These are phyloP conservation scores for Chlorella variabilis DNA, from an alignment of 163 green algal species.

Conservation along the genomic window DNA sequence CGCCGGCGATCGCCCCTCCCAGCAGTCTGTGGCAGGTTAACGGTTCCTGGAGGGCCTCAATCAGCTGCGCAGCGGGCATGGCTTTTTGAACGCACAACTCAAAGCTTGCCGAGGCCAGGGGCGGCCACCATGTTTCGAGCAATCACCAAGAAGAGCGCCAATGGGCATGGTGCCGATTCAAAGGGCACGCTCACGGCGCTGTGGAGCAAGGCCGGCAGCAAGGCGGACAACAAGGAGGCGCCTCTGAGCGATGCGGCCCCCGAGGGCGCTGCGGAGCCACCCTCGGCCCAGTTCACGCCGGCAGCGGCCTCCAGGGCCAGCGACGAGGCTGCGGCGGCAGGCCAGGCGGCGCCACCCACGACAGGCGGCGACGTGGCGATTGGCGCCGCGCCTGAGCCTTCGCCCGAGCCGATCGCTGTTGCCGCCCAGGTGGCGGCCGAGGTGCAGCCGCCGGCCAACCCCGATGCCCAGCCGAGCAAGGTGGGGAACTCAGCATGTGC, in stretches of 20 bases:
- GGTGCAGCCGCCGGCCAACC: background rate
- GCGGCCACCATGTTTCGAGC: conserved; percentile 30
- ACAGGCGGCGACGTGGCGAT: conserved; percentile 13
- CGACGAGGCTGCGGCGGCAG: background rate
- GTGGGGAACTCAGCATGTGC: no score
- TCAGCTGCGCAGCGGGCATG: no score
- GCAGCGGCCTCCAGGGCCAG: background rate
- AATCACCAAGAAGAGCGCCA: conserved; percentile 25
- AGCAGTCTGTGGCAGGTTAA: no score
- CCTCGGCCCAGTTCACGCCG: background rate
- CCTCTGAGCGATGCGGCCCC: background rate
- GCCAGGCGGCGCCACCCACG: background rate
- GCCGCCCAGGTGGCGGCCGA: background rate
- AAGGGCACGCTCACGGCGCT: conserved; percentile 35
- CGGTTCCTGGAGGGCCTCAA: no score
- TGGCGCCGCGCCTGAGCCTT: conserved; percentile 4
- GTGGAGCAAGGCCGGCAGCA: conserved; percentile 19
- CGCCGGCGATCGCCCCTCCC: no score
- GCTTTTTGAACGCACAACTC: background rate
- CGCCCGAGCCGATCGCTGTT: conserved; percentile 12
- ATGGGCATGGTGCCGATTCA: background rate
- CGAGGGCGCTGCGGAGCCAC: background rate
- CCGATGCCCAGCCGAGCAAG: background rate
- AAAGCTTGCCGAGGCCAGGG: background rate
- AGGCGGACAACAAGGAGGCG: background rate